Evolutionary conservation across 148 eudicot genomes (phyloP).

Genomic region (Camellia sinensis): DNA sequence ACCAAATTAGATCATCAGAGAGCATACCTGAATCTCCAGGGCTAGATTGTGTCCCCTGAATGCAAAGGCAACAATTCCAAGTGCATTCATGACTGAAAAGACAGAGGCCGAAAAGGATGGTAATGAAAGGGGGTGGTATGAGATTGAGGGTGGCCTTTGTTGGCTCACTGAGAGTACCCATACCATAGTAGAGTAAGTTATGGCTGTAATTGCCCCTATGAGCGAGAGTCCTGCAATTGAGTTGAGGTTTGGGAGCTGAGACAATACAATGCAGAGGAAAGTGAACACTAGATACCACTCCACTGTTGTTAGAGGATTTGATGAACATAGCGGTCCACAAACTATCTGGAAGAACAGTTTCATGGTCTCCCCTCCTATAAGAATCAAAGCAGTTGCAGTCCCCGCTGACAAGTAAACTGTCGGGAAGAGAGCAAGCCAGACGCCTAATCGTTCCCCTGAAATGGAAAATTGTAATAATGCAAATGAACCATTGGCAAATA

Average conservation of each 20-base stretch:
- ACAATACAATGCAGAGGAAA: constrained; percentile 79
- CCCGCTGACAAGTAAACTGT: constrained; percentile 95
- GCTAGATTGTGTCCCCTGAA: constrained; percentile 91
- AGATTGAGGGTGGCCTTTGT: constrained; percentile 63
- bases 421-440: constrained; percentile 96
- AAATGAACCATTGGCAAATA: neutral
- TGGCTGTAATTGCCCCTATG: constrained; percentile 94
- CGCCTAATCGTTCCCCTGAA: constrained; percentile 80
- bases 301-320: constrained; percentile 93
- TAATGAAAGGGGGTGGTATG: constrained; percentile 65
- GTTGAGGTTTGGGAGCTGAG: constrained; percentile 94
- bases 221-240: constrained; percentile 97
- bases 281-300: constrained; percentile 99
- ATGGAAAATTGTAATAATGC: neutral
- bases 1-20: neutral
- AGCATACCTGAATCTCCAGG: constrained; percentile 88
- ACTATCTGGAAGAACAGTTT: constrained; percentile 87
- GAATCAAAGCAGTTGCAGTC: constrained; percentile 89
- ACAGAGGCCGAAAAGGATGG: constrained; percentile 66
- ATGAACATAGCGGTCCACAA: constrained; percentile 86
- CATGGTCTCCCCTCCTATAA: constrained; percentile 96
- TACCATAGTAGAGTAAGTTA: constrained; percentile 86
- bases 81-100: constrained; percentile 80
- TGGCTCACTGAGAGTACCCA: constrained; percentile 96
- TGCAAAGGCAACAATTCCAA: constrained; percentile 94